Evolutionary conservation across 202 grass and related monocot species (phyloP).

Genomic region (Dendrocalamus latiflorus): DNA sequence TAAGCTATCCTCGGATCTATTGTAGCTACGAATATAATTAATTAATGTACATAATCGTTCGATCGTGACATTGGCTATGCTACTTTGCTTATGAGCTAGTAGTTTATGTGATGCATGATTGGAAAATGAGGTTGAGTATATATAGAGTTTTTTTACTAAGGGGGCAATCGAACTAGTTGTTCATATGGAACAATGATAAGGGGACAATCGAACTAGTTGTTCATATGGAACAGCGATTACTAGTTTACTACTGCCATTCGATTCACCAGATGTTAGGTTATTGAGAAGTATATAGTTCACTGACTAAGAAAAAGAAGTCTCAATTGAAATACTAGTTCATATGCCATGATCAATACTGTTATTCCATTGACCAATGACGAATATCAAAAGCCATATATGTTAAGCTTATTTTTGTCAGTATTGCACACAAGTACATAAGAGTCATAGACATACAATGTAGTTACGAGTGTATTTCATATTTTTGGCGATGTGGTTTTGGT

Average conservation of each 20-base stretch:
- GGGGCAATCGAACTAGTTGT: no score
- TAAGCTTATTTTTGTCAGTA: neutral
- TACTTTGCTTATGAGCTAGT: neutral
- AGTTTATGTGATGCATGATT: neutral
- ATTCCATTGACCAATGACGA: neutral
- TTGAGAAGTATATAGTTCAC: neutral
- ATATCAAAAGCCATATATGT: no score
- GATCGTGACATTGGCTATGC: neutral
- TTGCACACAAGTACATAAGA: neutral
- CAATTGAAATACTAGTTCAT: neutral
- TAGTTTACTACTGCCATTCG: neutral
- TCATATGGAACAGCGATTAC: neutral
- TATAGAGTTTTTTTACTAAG: no score
- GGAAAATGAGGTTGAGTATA: no score
- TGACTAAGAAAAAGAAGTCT: neutral
- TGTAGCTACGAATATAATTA: neutral
- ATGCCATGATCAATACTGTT: neutral
- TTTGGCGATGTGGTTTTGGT: neutral
- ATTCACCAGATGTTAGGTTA: neutral
- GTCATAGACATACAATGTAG: neutral
- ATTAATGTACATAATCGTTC: neutral
- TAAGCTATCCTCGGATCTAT: slow-evolving; percentile 13
- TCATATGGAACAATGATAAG: no score
- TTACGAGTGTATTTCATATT: neutral
- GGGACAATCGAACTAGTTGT: neutral